Evolutionary conservation across 768 basidiomycete species (phyloP).

Genomic region (Boletus sp.): DNA sequence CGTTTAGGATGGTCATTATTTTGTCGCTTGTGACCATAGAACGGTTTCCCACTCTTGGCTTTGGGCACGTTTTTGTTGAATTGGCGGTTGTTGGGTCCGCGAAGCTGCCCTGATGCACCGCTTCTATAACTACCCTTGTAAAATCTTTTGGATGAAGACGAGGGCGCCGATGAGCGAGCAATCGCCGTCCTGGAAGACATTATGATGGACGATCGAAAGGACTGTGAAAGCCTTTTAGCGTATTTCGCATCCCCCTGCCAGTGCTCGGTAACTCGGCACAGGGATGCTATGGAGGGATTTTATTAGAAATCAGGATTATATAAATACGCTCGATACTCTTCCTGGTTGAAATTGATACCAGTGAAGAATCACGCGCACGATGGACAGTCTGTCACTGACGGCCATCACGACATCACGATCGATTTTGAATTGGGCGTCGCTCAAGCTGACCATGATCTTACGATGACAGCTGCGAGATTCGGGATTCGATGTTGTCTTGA

Average conservation of each 20-base stretch:
- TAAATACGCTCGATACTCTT: too few relatives aligned
- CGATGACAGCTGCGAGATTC: neutral
- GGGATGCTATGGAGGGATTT: neutral
- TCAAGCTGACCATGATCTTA: neutral
- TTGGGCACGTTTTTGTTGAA: neutral
- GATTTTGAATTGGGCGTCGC: too few relatives aligned
- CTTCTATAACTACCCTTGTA: constrained; percentile 1
- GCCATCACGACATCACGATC: too few relatives aligned
- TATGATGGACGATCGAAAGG: neutral
- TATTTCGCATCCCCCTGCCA: too few relatives aligned
- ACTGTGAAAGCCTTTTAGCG: neutral
- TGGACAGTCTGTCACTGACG: too few relatives aligned
- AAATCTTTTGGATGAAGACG: neutral
- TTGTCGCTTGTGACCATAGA: neutral
- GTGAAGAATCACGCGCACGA: too few relatives aligned
- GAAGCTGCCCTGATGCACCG: neutral
- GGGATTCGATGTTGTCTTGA: too few relatives aligned
- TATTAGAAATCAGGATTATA: constrained; percentile 7
- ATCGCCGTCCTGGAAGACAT: constrained; percentile 4
- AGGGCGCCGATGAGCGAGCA: neutral
- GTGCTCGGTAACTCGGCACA: too few relatives aligned
- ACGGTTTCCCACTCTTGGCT: constrained; percentile 8
- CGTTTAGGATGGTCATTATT: constrained; percentile 1
- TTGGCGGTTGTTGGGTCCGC: neutral
- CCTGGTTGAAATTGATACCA: too few relatives aligned